Base-by-base conservation (phyloP, 257 asterid species). In the Solanum paucissectum region DNA sequence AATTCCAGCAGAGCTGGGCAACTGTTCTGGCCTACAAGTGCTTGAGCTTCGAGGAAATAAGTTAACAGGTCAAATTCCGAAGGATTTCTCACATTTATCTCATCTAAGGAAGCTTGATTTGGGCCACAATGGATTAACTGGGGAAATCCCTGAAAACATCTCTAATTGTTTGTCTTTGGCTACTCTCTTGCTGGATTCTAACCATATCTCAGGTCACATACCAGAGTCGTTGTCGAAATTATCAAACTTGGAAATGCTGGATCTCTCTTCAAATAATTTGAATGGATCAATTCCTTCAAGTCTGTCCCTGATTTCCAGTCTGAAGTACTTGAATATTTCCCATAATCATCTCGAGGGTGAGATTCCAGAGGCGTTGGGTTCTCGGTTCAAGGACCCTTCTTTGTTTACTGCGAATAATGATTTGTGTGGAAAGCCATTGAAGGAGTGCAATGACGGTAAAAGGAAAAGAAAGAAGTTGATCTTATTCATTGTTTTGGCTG, bases 291-390 rank as follows among this genome's bases (percentile, higher is more conserved):
- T 94, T 86, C 98, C 98, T 8, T 88, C 91, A 84, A 93, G 91
- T 89, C 91, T 94, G 72, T 77, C 98, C 7, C 85, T 87, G 55
- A 77, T 94, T 52, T 60, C 93, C 32, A 89, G 86, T 69, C 87
- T 94, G 93, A 90, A 23, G 18, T 74, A 77, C 81, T 86, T 94
- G 86, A 93, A 94, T 49, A 92, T 94, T 86, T 94, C 98, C 0
- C 88, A 92, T 87, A 94, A 94, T 86, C 87, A 92, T 86, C 94
- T 97, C 6, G 92, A 91, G 76, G 99, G 99, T 36, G 92, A 93
- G 92, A 95, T 95, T 83, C 98, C 99, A 3, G 92, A 60, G 79
- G 85, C 92, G 1, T 86, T 97, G 86, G 94, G 94, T 52, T 90
- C 92, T 40, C 88, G 94, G 90, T 97, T 95, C 87, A 85, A 88